Base-by-base conservation (phyloP, 148 eudicot species). In the Drosera capensis region DNA sequence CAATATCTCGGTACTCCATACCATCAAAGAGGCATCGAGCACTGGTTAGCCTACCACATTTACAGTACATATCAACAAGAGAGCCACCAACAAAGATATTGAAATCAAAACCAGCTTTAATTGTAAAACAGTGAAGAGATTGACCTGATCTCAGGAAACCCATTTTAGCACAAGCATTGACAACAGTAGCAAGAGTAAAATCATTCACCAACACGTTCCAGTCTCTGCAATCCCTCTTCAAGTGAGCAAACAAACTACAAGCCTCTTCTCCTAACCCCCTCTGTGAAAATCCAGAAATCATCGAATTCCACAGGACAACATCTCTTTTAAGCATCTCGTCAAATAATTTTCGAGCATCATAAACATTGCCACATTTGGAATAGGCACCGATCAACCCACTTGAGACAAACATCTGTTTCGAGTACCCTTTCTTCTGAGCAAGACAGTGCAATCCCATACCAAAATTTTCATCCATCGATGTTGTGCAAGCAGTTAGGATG, bases 321-420 rank as follows among this genome's bases (percentile, higher is more conserved):
- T 70, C 74, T 36, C 74, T 44, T 8, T 34, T 53, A 51, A 66
- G 57, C 77, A 71, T 71, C 58, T 67, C 77, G 35, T 71, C 77
- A 28, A 71, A 71, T 66, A 71, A 59, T 7, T 54, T 48, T 11
- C 66, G 66, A 7, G 72, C 72, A 23, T 67, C 49, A 3, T 30
- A 14, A 2, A 62, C 16, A 11, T 58, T 23, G 20, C 36, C 51
- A 9, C 28, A 28, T 16, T 35, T 52, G 0, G 34, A 44, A 20
- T 71, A 71, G 55, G 59, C 30, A 0, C 31, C 22, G 6, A 71
- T 55, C 21, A 67, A 50, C 57, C 72, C 72, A 55, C 66, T 52
- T 30, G 68, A 58, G 51, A 71, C 53, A 58, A 58, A 62, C 7
- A 58, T 44, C 13, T 62, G 65, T 0, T 29, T 48, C 0, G 49